Percentiles rank a stretch among this genome's conserved stretches.
phyloP scores from a whole-genome alignment of 176 grass and related monocot species.

The Rhynchospora breviuscula region DNA sequence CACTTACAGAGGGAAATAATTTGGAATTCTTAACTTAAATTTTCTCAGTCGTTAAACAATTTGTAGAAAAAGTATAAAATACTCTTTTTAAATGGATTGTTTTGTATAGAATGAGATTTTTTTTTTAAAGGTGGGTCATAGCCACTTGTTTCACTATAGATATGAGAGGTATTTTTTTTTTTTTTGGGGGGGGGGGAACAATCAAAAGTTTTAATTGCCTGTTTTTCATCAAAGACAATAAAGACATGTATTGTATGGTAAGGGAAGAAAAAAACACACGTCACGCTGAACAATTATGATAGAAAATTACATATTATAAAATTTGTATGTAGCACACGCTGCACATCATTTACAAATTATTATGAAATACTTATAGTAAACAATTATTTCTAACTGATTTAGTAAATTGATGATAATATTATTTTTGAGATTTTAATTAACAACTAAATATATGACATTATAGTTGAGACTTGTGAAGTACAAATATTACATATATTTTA shows the following conservation, averaged over 20 bases:
- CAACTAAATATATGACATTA: not conserved
- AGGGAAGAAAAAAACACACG: too few relatives aligned
- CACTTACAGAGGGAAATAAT: not conserved
- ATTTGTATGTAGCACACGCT: not conserved
- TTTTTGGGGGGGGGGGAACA: too few relatives aligned
- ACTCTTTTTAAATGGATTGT: not conserved
- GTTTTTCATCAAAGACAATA: too few relatives aligned
- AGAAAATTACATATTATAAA: too few relatives aligned
- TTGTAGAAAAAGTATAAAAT: not conserved
- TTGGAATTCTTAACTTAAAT: not conserved
- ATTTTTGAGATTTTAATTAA: not conserved
- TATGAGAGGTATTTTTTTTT: too few relatives aligned
- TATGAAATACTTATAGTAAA: not conserved
- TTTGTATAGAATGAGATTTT: not conserved
- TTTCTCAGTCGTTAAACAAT: not conserved
- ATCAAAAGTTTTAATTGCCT: too few relatives aligned
- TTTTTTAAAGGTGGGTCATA: too few relatives aligned
- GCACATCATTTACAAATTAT: not conserved
- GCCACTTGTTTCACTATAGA: too few relatives aligned
- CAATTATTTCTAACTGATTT: not conserved
- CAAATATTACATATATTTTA: not conserved
- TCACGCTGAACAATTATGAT: too few relatives aligned
- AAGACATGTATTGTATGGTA: too few relatives aligned
- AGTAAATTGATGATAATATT: not conserved
- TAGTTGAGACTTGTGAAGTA: not conserved